Evolutionary conservation across 179 eudicot species (phyloP).

Genomic region (Gypsophila paniculata): DNA sequence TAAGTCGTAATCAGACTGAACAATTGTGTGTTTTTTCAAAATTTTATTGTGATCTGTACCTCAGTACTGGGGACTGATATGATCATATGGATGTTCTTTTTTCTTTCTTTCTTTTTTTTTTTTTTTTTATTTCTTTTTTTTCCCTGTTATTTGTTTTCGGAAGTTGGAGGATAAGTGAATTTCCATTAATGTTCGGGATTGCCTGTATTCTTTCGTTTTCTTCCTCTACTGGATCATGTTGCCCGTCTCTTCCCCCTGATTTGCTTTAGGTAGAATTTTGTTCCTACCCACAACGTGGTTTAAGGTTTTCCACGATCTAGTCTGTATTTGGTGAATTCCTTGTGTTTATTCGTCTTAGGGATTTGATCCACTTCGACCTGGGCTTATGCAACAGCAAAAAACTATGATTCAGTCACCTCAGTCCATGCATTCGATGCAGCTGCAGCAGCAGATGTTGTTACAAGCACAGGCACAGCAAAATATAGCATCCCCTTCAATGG

Average conservation of each 20-base stretch:
- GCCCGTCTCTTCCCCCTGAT: background rate
- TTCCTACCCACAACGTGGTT: slow-evolving; percentile 6
- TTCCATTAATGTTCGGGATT: background rate
- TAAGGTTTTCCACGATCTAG: background rate
- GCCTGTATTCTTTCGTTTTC: background rate
- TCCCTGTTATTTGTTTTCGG: no score
- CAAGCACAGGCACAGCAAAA: slow-evolving; percentile 37
- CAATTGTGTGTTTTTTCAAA: background rate
- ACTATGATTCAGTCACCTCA: slow-evolving; percentile 43
- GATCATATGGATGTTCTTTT: no score
- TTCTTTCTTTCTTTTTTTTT: no score
- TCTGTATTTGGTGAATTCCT: slow-evolving; percentile 1
- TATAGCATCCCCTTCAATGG: slow-evolving; percentile 35
- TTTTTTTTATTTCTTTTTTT: no score
- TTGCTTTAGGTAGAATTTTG: background rate
- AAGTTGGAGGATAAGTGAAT: background rate
- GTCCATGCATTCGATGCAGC: slow-evolving; percentile 32
- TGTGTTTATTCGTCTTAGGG: slow-evolving; percentile 25
- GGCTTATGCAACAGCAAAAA: slow-evolving; percentile 37
- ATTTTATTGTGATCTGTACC: slow-evolving; percentile 4
- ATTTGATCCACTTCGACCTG: slow-evolving; percentile 37
- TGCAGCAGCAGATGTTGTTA: slow-evolving; percentile 38
- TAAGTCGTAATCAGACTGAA: background rate
- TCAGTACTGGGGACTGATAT: background rate
- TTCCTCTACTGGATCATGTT: background rate